A percentile compares a stretch with the other conserved stretches of the same genome.
Evolutionary conservation across 331 rosid genomes (phyloP).

Genomic region (Spiraea crenata): DNA sequence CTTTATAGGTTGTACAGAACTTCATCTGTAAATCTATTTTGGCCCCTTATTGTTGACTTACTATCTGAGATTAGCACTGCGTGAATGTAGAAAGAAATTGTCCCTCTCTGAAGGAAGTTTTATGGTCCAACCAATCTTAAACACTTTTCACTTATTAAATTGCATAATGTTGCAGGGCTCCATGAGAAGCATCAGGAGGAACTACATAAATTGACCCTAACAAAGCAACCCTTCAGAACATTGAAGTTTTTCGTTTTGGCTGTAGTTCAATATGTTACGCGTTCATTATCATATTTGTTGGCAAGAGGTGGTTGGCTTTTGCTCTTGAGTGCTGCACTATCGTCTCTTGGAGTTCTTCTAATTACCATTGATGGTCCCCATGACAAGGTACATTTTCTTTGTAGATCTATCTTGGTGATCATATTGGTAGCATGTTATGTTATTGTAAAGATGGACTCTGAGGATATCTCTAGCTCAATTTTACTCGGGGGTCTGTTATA

Average conservation of each 20-base stretch:
- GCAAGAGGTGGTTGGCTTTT: constrained; percentile 89
- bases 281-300: constrained; percentile 55
- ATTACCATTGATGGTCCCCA: constrained; percentile 65
- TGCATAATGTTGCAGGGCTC: constrained; percentile 52
- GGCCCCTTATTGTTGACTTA: background rate
- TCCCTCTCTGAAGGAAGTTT: constrained; percentile 14
- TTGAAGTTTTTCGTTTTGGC: constrained; percentile 73
- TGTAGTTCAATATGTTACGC: constrained; percentile 52
- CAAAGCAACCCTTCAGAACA: constrained; percentile 74
- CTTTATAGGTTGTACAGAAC: background rate
- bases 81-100: background rate
- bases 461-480: background rate
- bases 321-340: constrained; percentile 59
- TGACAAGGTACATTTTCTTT: constrained; percentile 56
- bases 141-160: background rate
- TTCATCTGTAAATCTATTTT: background rate
- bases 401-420: constrained; percentile 19
- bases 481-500: background rate
- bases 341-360: constrained; percentile 55
- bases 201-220: constrained; percentile 71
- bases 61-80: background rate
- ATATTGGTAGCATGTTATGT: constrained; percentile 10
- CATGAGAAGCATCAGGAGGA: constrained; percentile 51
- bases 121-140: constrained; percentile 4
- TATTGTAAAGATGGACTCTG: background rate